A percentile compares a stretch with the other conserved stretches of the same genome.
Conservation (phyloP, 345 rosid genomes). For the Eucalyptus sp. region DNA sequence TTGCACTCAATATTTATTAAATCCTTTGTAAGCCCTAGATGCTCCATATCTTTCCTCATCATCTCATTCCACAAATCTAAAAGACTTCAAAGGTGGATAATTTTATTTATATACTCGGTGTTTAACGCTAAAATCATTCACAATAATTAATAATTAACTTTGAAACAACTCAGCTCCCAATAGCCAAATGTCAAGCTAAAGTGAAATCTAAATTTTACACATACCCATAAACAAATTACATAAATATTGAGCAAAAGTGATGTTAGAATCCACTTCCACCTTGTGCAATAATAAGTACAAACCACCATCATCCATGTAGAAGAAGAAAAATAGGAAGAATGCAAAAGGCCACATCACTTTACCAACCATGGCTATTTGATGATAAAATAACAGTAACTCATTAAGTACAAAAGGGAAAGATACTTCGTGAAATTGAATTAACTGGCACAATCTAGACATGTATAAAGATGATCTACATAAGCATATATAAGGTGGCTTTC, state of each 20-base stretch:
- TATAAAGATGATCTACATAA: not conserved
- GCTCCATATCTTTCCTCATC: not conserved
- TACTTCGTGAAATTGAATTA: not conserved
- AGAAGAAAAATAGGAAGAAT: not conserved
- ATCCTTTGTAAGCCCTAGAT: not conserved
- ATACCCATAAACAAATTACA: not conserved
- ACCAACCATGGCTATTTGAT: not conserved
- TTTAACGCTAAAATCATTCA: not conserved
- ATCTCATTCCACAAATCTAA: not conserved
- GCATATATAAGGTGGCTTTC: not conserved
- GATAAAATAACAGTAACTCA: not conserved
- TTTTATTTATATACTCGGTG: not conserved
- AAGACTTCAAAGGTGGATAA: not conserved
- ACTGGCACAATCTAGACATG: not conserved
- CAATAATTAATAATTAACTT: not conserved
- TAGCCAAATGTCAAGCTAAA: not conserved
- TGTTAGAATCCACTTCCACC: not conserved
- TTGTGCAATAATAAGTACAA: not conserved
- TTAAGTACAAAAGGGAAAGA: not conserved
- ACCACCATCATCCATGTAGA: not conserved
- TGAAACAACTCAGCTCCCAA: not conserved
- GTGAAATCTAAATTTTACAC: not conserved
- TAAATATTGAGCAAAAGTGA: not conserved
- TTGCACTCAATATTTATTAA: not conserved
- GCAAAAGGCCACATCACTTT: not conserved